Evolutionary conservation across 2,329 filamentous ascomycete genomes (phyloP), one percentile per base, ranked within the genome.

Genomic region (Proliferodiscus dingleyae): DNA sequence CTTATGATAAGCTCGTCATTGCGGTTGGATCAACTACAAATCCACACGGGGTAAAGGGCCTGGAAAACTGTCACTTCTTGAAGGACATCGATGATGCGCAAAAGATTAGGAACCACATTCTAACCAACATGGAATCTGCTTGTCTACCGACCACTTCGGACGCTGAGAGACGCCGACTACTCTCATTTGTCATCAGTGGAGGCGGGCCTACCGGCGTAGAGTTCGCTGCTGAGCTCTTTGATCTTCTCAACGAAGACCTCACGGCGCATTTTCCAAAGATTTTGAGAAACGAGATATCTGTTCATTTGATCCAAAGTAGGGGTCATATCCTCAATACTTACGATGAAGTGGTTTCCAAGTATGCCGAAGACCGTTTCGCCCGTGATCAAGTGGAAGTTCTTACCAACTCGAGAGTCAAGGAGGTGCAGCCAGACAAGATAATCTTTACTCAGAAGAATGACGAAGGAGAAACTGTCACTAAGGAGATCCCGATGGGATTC

Each of bases 271-370:
- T 95, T 66, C 93, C 93, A 2, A 83, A 83, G 52, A 80, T 98
- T 23, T 69, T 98, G n/a, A 82, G 93, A 51, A 97, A 97, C 63
- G 89, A 98, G 65, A 95, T 98, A 39, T 97, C 93, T 0, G 91
- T 98, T 1, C 94, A 98, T 62, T 76, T 98, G 37, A 96, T 98
- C 51, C 93, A 98, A 64, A 95, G 89, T 60, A 81, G 93, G 48
- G 83, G 86, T 32, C 93, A 98, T 59, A 98, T 98, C 53, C 74
- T 98, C 23, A 98, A 98, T 70, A 98, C 93, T 0, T 98, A 98
- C 63, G 93, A 98, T 55, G 93, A 98, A 68, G 85, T 89, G 0
- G 76, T 98, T 1, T 96, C 90, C 9, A 82, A 83, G 62, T 98
- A 94, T 63, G 91, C 93, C 16, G 93, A 98, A 68, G 80, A 87